Evolutionary conservation across 345 rosid genomes (phyloP), one percentile per base, ranked within the genome.

Genomic region (Nasturtium officinale): DNA sequence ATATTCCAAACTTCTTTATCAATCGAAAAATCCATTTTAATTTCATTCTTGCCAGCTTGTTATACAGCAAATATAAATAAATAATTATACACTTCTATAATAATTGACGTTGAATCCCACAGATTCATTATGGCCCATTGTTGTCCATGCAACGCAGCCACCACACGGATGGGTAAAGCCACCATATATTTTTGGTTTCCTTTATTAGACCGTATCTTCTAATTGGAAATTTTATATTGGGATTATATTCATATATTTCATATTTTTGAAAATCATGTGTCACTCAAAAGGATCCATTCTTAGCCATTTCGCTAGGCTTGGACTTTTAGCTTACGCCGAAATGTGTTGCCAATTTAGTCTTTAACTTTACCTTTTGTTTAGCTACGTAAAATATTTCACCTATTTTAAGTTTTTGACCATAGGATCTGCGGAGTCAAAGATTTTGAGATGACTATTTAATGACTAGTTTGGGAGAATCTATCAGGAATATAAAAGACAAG

Each of bases 31-130:
- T 42, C 50, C 67, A 67, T 21, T 40, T 21, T 21, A 59, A 2
- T 32, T 52, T 61, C 63, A 68, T 75, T 32, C 50, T 69, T 69
- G 74, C 69, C 79, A 76, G 70, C 74, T 67, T 52, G 64, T 68
- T 15, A 48, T 75, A 56, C 66, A 65, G 10, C 53, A 63, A 64
- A 73, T 61, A 12, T 32, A 52, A 25, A 48, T 33, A 53, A 56
- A 67, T 54, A 54, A 43, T 29, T 23, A 46, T 16, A 56, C 17
- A 66, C 25, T 55, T 63, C 8, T 37, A 60, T 60, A 61, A 67
- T 51, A 51, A 30, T 50, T 18, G 37, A 38, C 16, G 11, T 38
- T 38, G 61, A 75, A 60, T 63, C 78, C 78, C 78, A 53, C 74
- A 75, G 66, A 59, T 67, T 60, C 61, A 47, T 67, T 63, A 59